Evolutionary conservation across 768 basidiomycete genomes (phyloP).

Genomic region (Tephrocybe sp.): DNA sequence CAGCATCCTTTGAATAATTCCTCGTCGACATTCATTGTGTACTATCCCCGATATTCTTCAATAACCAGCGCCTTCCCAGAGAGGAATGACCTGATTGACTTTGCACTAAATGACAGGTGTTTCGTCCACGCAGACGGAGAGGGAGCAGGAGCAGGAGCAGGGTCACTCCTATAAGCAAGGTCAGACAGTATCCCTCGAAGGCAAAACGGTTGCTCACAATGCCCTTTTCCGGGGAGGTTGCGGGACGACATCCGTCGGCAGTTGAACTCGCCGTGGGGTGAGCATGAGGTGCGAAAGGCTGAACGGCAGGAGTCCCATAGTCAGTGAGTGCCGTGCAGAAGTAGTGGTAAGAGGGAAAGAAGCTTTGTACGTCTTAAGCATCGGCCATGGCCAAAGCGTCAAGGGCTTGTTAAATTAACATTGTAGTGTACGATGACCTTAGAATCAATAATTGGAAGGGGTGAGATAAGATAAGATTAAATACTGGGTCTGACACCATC

Average conservation of each 20-base stretch:
- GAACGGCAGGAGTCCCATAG: conserved; percentile 33
- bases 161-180: conserved; percentile 6
- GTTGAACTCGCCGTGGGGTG: conserved; percentile 48
- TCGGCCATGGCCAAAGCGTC: neutral
- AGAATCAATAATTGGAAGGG: no score
- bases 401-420: neutral
- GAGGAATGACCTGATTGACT: conserved; percentile 21
- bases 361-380: conserved; percentile 10
- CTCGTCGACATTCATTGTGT: neutral
- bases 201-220: conserved; percentile 9
- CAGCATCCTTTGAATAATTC: neutral
- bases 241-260: conserved; percentile 35
- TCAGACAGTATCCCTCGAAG: neutral
- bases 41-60: conserved; percentile 1
- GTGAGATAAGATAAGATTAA: conserved; percentile 10
- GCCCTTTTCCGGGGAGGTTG: conserved; percentile 12
- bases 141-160: conserved; percentile 3
- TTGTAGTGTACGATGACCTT: neutral
- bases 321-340: neutral
- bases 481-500: conserved; percentile 8
- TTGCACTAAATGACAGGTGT: conserved; percentile 23
- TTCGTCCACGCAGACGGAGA: conserved; percentile 4
- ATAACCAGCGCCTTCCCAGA: conserved; percentile 1
- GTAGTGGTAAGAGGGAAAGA: neutral
- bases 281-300: conserved; percentile 51